Percentiles rank a stretch among this genome's conserved stretches.
These are phyloP conservation scores for Trametes villosa DNA, from an alignment of 768 basidiomycete species.

Conservation along the genomic window DNA sequence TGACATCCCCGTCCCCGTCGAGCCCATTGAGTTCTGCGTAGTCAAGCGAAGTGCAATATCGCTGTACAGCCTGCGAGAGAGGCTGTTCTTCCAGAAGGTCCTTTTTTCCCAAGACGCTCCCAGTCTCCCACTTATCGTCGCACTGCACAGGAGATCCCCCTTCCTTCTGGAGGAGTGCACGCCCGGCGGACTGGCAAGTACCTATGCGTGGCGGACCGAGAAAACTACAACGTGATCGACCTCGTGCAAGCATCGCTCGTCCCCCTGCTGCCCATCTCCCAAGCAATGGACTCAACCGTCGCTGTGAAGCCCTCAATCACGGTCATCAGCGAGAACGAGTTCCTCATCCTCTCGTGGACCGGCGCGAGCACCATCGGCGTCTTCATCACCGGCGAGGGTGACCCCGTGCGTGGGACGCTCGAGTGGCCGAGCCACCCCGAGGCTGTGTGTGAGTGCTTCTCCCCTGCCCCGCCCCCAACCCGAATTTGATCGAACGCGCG, in stretches of 20 bases:
- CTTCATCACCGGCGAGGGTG: conserved; percentile 83
- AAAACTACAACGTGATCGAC: conserved; percentile 79
- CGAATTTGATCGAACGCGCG: neutral
- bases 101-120: neutral
- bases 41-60: conserved; percentile 69
- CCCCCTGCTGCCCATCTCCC: conserved; percentile 79
- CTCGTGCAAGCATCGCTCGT: conserved; percentile 71
- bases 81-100: conserved; percentile 65
- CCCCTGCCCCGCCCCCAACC: neutral
- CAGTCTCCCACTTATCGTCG: neutral
- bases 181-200: conserved; percentile 65
- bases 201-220: conserved; percentile 76
- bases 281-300: conserved; percentile 50
- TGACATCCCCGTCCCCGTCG: conserved; percentile 43
- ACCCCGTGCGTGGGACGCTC: conserved; percentile 88
- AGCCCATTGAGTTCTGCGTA: conserved; percentile 71
- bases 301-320: conserved; percentile 71
- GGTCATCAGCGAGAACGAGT: conserved; percentile 77
- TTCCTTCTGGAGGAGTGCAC: conserved; percentile 58
- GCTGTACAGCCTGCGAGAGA: conserved; percentile 68
- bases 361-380: conserved; percentile 82
- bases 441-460: conserved; percentile 63
- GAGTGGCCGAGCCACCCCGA: conserved; percentile 84
- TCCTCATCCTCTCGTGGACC: conserved; percentile 85
- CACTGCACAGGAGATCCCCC: conserved; percentile 65